Evolutionary conservation across 2,329 filamentous ascomycete species (phyloP), one percentile per base, ranked within the genome.

Genomic region (Fusarium staphyleae): DNA sequence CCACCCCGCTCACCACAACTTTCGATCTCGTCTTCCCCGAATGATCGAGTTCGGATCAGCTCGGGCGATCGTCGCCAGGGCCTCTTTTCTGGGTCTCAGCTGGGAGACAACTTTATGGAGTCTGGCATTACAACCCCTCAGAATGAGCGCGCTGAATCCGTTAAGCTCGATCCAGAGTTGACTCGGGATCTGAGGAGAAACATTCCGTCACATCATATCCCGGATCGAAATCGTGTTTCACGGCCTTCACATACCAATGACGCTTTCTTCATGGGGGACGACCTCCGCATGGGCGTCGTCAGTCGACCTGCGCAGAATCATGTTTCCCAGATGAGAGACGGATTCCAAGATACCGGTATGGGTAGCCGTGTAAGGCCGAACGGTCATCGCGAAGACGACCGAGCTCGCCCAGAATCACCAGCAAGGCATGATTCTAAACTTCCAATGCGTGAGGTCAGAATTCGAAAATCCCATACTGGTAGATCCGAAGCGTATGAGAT

Each of bases 51-150:
- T 26, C 60, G 49, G 37, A 40, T 30, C 11, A 49, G 41, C 30
- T 50, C 60, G 19, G 46, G 57, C 43, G 53, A 62, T 53, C 52
- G 52, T 32, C 58, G 57, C 15, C 50, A 49, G 13, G 69, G 67
- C 9, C 50, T 75, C n/a, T 75, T 76, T 33, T 69, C 66, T 22
- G 74, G 74, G 5, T 76, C 74, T 4, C 72, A 75, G 51, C 68
- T 76, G 5, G 72, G 71, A 11, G 74, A 76, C 9, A 69, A 68
- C 37, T 76, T 76, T 33, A 74, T 76, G 72, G 68, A 71, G 15
- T 76, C 74, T 22, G 70, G 72, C 6, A 57, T 73, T 4, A 74
- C 74, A 10, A 74, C 74, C 12, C 74, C 74, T 12, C 66, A 65
- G 13, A 73, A 71, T 24, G 72, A 73, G 40, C 67, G 57, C 14